Base-by-base conservation (phyloP, 2,329 filamentous ascomycete genomes). In the Colletotrichum spinosum region DNA sequence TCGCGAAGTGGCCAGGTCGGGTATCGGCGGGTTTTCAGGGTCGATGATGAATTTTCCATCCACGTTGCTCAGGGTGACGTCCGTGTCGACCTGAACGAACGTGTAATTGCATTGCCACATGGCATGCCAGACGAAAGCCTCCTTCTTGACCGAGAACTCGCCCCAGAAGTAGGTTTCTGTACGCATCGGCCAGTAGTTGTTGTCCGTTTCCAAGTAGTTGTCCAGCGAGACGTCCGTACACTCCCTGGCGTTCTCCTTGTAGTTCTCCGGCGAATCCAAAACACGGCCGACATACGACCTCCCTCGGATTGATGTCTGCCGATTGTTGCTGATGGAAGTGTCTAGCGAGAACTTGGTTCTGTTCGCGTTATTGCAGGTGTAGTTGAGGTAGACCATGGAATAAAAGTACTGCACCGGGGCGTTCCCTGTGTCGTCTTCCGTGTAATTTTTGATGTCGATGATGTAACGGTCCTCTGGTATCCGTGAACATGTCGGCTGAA, bases 31-130 rank as follows among this genome's bases (percentile, higher is more conserved):
- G 2, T 55, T 60, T n/a, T 64, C 44, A 13, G 49, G 8, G 33
- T 64, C 50, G 2, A 64, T 50, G 42, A 54, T 33, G n/a, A 64
- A 44, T 1, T n/a, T 33, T 11, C 50, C 60, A 7, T 64, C 44
- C 5, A 52, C 33, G 4, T 35, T 48, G 17, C 54, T 34, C 35
- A 64, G 8, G 25, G 53, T 54, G 4, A 60, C 25, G 33, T 64
- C 50, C 12, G 50, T 55, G 13, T 64, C 50, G 4, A 64, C 25
- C 33, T 60, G 39, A 4, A 17, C 49, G 12, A 52, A 53, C 6
- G 55, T 60, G 33, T 64, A 60, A 15, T 64, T 60, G 13, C 60
- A 64, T 6, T 17, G 54, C 49, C 44, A 64, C 3, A 64, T 41
- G 7, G 50, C 12, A 9, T 57, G 12, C 13, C 13, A 52, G 7